Evolutionary conservation across 495 filamentous ascomycete species (phyloP).

Genomic region (Hypoxylon lienhwacheense): DNA sequence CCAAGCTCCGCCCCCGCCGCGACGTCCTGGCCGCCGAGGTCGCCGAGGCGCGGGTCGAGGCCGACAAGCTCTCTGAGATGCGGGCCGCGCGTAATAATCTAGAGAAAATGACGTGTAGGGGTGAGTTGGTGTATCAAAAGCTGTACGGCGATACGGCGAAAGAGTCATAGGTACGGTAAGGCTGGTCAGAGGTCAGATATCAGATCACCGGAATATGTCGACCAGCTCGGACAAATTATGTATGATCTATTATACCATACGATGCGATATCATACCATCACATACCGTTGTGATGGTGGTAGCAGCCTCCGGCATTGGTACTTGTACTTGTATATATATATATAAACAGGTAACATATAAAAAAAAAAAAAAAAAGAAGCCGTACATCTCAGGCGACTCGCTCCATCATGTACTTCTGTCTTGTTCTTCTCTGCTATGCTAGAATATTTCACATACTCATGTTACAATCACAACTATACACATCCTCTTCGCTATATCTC

Average conservation of each 20-base stretch:
- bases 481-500: too few relatives aligned
- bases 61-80: too few relatives aligned
- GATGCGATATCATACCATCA: conserved; percentile 14
- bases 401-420: too few relatives aligned
- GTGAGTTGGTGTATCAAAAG: conserved; percentile 29
- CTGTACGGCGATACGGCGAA: conserved; percentile 22
- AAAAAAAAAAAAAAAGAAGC: background rate
- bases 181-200: background rate
- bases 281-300: too few relatives aligned
- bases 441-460: too few relatives aligned
- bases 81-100: too few relatives aligned
- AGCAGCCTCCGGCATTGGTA: background rate
- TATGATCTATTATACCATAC: too few relatives aligned
- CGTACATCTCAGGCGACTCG: too few relatives aligned
- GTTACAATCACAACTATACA: too few relatives aligned
- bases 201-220: background rate
- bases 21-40: conserved; percentile 36
- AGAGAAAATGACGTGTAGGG: too few relatives aligned
- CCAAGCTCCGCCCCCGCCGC: conserved; percentile 35
- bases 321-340: conserved; percentile 33
- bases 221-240: too few relatives aligned
- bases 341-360: conserved; percentile 13
- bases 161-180: conserved; percentile 14
- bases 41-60: conserved; percentile 22
- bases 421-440: too few relatives aligned